These are phyloP conservation scores for Venturia pyrina DNA, from an alignment of 2,329 filamentous ascomycete genomes.

Conservation along the genomic window DNA sequence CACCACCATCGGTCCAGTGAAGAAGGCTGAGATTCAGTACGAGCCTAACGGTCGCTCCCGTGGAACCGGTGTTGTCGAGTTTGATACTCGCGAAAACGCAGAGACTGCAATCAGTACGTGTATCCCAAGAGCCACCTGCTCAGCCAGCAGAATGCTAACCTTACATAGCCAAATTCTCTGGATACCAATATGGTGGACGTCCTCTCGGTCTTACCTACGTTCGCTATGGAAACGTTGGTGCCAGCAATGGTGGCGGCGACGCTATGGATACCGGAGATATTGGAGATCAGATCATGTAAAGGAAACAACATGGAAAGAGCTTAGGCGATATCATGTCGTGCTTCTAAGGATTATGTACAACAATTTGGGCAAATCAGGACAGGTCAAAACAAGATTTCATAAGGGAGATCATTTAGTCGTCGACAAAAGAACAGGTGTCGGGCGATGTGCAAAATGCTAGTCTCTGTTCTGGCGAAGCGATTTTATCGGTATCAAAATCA, in stretches of 20 bases:
- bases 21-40: conserved; percentile 98
- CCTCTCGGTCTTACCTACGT: conserved; percentile 89
- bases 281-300: conserved; percentile 86
- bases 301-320: neutral
- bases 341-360: neutral
- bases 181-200: conserved; percentile 92
- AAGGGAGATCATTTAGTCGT: neutral
- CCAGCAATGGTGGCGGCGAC: conserved; percentile 42
- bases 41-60: conserved; percentile 92
- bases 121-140: conserved; percentile 27
- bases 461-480: neutral
- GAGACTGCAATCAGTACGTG: conserved; percentile 66
- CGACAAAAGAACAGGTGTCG: neutral
- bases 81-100: conserved; percentile 71
- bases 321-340: neutral
- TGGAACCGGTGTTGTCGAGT: conserved; percentile 92
- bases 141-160: conserved; percentile 21
- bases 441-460: neutral
- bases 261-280: conserved; percentile 71
- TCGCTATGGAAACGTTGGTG: conserved; percentile 70
- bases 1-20: conserved; percentile 94
- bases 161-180: conserved; percentile 76
- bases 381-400: conserved; percentile 1
- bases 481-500: neutral
- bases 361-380: neutral